Percentiles rank a stretch among this genome's conserved stretches.
These are phyloP conservation scores for Sanghuangporus baumii DNA, from an alignment of 1,284 basidiomycete species.

Conservation along the genomic window DNA sequence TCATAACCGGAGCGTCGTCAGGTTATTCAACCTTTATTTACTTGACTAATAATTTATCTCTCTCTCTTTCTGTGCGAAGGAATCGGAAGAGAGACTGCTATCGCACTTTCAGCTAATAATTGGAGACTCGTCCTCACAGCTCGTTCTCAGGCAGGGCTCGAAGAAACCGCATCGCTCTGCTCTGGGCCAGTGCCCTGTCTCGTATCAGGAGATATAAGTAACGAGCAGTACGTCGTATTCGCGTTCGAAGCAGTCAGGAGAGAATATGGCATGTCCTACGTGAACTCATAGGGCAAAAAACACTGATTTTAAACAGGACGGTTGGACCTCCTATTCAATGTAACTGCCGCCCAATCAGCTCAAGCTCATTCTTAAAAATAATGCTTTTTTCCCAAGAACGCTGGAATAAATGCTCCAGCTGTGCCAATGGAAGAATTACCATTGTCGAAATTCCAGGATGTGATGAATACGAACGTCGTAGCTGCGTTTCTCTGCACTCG, in stretches of 20 bases:
- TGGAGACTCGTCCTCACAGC: slow-evolving; percentile 58
- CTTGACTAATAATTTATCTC: background rate
- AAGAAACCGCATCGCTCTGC: slow-evolving; percentile 50
- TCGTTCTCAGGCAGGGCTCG: slow-evolving; percentile 49
- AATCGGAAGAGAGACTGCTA: slow-evolving; percentile 36
- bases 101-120: slow-evolving; percentile 46
- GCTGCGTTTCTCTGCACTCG: slow-evolving; percentile 73
- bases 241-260: slow-evolving; percentile 53
- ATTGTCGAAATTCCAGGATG: slow-evolving; percentile 54
- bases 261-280: slow-evolving; percentile 46
- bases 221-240: slow-evolving; percentile 51
- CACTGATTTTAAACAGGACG: slow-evolving; percentile 39
- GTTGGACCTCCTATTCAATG: slow-evolving; percentile 78
- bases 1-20: slow-evolving; percentile 32
- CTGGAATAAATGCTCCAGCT: slow-evolving; percentile 49
- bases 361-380: background rate
- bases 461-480: slow-evolving; percentile 67
- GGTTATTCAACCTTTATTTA: slow-evolving; percentile 22
- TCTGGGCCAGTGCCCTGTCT: slow-evolving; percentile 37
- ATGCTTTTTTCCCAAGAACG: slow-evolving; percentile 41
- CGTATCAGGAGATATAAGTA: slow-evolving; percentile 57
- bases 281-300: background rate
- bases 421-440: slow-evolving; percentile 60
- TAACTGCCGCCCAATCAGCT: slow-evolving; percentile 28
- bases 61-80: slow-evolving; percentile 20